A percentile compares a stretch with the other conserved stretches of the same genome.
Evolutionary conservation across 768 basidiomycete species (phyloP).

Genomic region (Exsudoporus frostii): DNA sequence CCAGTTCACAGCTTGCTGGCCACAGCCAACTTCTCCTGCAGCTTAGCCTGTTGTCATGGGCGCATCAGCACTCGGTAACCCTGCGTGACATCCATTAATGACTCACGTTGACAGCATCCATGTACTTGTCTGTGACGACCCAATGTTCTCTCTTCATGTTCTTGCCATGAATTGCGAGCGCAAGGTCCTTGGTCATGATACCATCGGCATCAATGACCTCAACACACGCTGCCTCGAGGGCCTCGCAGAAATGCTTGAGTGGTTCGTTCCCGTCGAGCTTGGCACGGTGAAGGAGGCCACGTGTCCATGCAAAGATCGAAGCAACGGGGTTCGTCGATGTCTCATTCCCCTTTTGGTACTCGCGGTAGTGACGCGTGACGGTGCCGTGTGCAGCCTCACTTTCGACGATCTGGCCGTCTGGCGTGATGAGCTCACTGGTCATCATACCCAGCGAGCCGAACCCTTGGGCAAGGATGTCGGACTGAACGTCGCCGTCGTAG

Average conservation of each 20-base stretch:
- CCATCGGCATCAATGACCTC: constrained; percentile 89
- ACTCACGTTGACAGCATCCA: constrained; percentile 89
- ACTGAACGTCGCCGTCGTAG: constrained; percentile 86
- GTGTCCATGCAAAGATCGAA: constrained; percentile 98
- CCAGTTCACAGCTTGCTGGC: constrained; percentile 19
- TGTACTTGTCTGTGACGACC: constrained; percentile 92
- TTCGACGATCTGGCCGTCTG: constrained; percentile 90
- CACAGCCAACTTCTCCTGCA: constrained; percentile 42
- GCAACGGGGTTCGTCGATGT: constrained; percentile 99
- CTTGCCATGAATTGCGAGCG: constrained; percentile 90
- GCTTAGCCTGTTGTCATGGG: constrained; percentile 35
- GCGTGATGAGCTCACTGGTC: constrained; percentile 93
- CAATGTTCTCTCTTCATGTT: constrained; percentile 91
- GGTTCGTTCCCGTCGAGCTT: constrained; percentile 83
- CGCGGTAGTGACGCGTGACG: constrained; percentile 95
- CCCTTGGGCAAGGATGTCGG: constrained; percentile 95
- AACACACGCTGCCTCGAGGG: constrained; percentile 83
- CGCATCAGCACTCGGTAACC: constrained; percentile 12
- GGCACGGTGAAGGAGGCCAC: constrained; percentile 89
- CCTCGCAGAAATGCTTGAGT: constrained; percentile 69
- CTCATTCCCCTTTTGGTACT: constrained; percentile 95
- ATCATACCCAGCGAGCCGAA: constrained; percentile 98
- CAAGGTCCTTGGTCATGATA: constrained; percentile 97
- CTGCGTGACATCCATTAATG: background rate
- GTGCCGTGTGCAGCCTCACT: constrained; percentile 97